Conservation (phyloP, 768 basidiomycete species). For the Lactarius psammicola region DNA sequence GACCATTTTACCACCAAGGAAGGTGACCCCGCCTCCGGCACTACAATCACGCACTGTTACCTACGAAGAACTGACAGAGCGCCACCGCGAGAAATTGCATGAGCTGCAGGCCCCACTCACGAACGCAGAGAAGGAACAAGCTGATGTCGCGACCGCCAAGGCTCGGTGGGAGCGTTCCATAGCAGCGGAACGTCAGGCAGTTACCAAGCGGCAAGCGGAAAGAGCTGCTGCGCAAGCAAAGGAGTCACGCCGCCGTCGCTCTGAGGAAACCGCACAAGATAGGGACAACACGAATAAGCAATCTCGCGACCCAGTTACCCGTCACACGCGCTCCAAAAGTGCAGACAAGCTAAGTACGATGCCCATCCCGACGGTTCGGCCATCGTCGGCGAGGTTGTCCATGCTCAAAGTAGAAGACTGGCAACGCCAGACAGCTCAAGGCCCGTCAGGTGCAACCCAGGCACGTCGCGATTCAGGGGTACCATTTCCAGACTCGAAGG, state of each 20-base stretch:
- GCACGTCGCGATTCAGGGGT: constrained; percentile 41
- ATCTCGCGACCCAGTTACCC: constrained; percentile 16
- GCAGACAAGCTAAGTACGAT: constrained; percentile 56
- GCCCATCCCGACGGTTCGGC: constrained; percentile 31
- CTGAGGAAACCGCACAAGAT: constrained; percentile 39
- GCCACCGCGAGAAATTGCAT: constrained; percentile 81
- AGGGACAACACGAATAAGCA: constrained; percentile 12
- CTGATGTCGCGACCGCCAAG: constrained; percentile 70
- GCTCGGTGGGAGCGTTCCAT: constrained; percentile 82
- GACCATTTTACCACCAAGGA: constrained; percentile 48
- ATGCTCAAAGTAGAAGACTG: constrained; percentile 84
- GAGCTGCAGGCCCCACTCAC: constrained; percentile 83
- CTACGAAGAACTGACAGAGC: constrained; percentile 83
- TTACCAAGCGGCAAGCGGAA: constrained; percentile 70
- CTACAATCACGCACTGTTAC: constrained; percentile 63
- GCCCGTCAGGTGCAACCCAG: constrained; percentile 24
- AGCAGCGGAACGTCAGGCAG: constrained; percentile 69
- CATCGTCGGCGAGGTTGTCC: constrained; percentile 62
- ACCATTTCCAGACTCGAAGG: constrained; percentile 55
- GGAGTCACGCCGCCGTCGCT: constrained; percentile 52
- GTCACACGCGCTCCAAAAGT: constrained; percentile 56
- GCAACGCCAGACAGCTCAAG: constrained; percentile 64
- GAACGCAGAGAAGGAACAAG: constrained; percentile 74
- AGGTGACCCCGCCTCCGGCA: constrained; percentile 46
- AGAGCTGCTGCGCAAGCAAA: constrained; percentile 48